Evolutionary conservation across 495 filamentous ascomycete genomes (phyloP).

Genomic region (Neurospora sp.): DNA sequence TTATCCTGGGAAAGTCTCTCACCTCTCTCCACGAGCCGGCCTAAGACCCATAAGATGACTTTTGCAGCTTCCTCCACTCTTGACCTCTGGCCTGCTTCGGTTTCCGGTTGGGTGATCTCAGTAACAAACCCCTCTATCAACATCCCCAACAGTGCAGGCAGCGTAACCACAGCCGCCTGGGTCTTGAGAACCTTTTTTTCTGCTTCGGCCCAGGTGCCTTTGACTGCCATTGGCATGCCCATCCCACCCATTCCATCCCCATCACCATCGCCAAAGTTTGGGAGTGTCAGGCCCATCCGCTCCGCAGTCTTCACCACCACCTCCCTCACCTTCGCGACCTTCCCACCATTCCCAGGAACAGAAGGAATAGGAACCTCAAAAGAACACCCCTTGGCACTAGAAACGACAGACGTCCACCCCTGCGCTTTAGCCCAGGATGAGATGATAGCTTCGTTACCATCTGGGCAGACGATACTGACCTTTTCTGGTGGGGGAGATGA

Average conservation of each 20-base stretch:
- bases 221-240: background rate
- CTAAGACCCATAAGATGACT: background rate
- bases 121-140: background rate
- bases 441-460: conserved; percentile 14
- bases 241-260: background rate
- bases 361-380: background rate
- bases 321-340: background rate
- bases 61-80: background rate
- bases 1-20: background rate
- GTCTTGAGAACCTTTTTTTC: background rate
- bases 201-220: background rate
- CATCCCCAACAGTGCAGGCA: background rate
- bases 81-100: background rate
- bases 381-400: background rate
- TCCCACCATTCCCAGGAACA: background rate
- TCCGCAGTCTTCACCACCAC: background rate
- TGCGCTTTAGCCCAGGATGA: conserved; percentile 17
- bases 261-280: background rate
- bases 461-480: conserved; percentile 24
- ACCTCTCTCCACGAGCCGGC: background rate
- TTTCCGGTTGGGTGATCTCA: background rate
- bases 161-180: background rate
- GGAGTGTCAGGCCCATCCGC: background rate
- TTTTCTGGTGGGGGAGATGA: conserved; percentile 1
- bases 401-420: conserved; percentile 2